A percentile compares a stretch with the other conserved stretches of the same genome.
Evolutionary conservation across 192 early-diverging fungal species (phyloP).

Genomic region (Chytriomyces sp.): DNA sequence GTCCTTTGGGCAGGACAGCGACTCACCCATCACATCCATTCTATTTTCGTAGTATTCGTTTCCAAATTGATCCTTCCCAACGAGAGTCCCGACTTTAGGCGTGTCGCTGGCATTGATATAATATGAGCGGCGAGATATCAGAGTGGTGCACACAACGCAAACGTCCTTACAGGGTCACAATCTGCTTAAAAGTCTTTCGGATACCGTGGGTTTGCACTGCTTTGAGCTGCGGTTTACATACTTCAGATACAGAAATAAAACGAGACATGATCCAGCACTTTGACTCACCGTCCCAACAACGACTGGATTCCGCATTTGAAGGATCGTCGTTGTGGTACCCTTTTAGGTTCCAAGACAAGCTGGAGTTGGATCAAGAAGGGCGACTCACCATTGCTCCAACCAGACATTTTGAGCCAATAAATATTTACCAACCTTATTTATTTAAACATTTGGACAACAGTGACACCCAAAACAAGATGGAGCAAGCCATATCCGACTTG

Average conservation of each 20-base stretch:
- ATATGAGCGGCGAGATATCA: background rate
- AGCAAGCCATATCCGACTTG: background rate
- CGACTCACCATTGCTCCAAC: slow-evolving; percentile 11
- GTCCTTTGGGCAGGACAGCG: background rate
- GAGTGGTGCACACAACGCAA: background rate
- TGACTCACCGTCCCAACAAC: background rate
- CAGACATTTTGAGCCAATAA: background rate
- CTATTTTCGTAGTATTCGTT: slow-evolving; percentile 64
- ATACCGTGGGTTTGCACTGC: slow-evolving; percentile 34
- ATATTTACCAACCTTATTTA: background rate
- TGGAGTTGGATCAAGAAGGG: background rate
- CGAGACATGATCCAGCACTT: background rate
- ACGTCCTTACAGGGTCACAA: slow-evolving; percentile 30
- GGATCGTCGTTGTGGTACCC: background rate
- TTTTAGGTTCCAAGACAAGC: background rate
- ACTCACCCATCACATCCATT: slow-evolving; percentile 45
- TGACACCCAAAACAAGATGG: too few relatives aligned
- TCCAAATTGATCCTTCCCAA: slow-evolving; percentile 52
- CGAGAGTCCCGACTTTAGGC: slow-evolving; percentile 50
- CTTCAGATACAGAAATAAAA: background rate
- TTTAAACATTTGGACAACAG: too few relatives aligned
- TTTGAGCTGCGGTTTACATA: slow-evolving; percentile 11
- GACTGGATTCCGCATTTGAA: background rate
- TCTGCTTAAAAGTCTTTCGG: slow-evolving; percentile 29
- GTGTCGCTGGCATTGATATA: slow-evolving; percentile 40